A percentile compares a stretch with the other conserved stretches of the same genome.
These are phyloP conservation scores for Fistulina hepatica DNA, from an alignment of 1,284 basidiomycete genomes.

Conservation along the genomic window DNA sequence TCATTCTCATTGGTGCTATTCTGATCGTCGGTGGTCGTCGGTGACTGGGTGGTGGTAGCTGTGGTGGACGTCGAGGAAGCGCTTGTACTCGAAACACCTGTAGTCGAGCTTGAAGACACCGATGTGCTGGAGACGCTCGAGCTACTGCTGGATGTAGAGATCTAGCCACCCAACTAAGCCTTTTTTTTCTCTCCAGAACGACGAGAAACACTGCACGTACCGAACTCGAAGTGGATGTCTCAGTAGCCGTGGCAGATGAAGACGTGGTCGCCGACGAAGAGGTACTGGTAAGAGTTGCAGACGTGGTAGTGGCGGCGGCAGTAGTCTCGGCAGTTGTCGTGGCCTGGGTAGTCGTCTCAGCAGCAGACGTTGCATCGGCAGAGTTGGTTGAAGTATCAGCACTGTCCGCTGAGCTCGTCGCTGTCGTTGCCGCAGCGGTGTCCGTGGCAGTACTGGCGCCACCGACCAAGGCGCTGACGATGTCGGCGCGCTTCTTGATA, in stretches of 20 bases:
- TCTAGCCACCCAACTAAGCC: too few relatives aligned
- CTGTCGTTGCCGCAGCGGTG: conserved; percentile 9
- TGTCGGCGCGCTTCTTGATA: conserved; percentile 48
- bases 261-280: not conserved
- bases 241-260: too few relatives aligned
- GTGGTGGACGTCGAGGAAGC: conserved; percentile 19
- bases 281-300: too few relatives aligned
- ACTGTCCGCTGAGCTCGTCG: conserved; percentile 14
- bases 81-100: conserved; percentile 15
- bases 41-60: not conserved
- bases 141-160: conserved; percentile 20
- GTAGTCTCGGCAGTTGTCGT: conserved; percentile 14
- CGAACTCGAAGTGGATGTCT: too few relatives aligned
- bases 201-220: too few relatives aligned
- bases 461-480: conserved; percentile 7
- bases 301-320: not conserved
- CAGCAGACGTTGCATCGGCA: conserved; percentile 13
- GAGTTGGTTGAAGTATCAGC: conserved; percentile 14
- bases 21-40: conserved; percentile 4
- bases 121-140: conserved; percentile 17
- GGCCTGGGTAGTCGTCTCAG: conserved; percentile 14
- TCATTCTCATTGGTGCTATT: conserved; percentile 2
- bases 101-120: conserved; percentile 10
- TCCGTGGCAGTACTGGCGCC: conserved; percentile 8
- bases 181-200: too few relatives aligned